A percentile compares a stretch with the other conserved stretches of the same genome.
Conservation (phyloP, 208 protist genomes). For the Acanthamoeba sp. region DNA sequence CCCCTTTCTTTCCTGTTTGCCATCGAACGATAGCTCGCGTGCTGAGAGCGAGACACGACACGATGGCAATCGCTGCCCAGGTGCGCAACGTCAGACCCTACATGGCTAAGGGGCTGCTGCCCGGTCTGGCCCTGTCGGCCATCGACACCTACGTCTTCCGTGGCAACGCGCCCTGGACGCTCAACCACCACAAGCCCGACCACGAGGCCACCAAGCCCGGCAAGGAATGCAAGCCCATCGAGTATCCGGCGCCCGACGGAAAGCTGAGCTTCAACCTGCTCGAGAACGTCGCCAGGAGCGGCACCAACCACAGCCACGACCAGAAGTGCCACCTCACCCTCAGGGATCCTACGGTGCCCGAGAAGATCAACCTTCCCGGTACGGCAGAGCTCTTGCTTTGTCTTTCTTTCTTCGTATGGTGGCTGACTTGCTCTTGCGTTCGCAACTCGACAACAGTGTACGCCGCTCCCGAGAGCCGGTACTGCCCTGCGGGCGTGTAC, state of each 20-base stretch:
- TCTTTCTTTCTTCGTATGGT: not conserved
- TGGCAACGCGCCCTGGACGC: constrained; percentile 94
- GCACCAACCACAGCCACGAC: constrained; percentile 97
- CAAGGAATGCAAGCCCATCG: constrained; percentile 91
- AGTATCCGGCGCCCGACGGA: constrained; percentile 98
- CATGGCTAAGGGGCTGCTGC: constrained; percentile 93
- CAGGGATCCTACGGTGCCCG: constrained; percentile 87
- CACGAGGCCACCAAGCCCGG: constrained; percentile 83
- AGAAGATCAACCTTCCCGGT: constrained; percentile 91
- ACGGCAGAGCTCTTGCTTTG: constrained; percentile 87
- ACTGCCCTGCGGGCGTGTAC: constrained; percentile 98
- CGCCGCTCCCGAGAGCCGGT: constrained; percentile 94
- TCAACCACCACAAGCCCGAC: constrained; percentile 92
- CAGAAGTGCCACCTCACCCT: constrained; percentile 96
- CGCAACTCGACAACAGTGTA: not conserved
- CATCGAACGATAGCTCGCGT: not conserved
- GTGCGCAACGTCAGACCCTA: constrained; percentile 96
- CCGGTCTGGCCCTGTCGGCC: constrained; percentile 92
- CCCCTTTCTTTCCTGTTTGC: constrained; percentile 36
- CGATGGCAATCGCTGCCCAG: not conserved
- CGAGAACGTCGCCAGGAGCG: constrained; percentile 95
- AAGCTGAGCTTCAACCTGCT: constrained; percentile 97
- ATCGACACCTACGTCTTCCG: constrained; percentile 91
- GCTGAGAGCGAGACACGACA: not conserved
- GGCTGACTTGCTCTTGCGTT: not conserved